These are phyloP conservation scores for Diaporthe aspalathi DNA, from an alignment of 2,329 filamentous ascomycete genomes.

Conservation along the genomic window DNA sequence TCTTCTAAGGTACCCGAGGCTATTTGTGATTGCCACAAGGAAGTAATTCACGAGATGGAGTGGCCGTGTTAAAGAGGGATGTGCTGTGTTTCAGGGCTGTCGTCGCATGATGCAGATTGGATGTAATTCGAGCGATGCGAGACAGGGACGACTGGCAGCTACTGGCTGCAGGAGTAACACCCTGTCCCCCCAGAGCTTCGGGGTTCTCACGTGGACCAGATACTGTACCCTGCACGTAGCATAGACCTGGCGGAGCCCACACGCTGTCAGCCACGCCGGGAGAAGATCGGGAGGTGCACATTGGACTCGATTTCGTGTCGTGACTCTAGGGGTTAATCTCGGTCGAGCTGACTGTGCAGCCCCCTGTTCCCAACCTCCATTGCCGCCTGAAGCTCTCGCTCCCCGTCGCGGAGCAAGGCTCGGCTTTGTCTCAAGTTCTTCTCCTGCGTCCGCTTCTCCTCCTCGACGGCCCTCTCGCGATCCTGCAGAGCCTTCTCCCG, in stretches of 20 bases:
- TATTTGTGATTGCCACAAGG: constrained; percentile 63
- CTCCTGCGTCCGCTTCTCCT: constrained; percentile 71
- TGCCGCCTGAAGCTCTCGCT: constrained; percentile 74
- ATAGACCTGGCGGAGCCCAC: background rate
- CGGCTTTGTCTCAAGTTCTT: constrained; percentile 70
- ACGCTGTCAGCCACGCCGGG: background rate
- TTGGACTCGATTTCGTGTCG: background rate
- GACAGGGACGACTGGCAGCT: too few species aligned
- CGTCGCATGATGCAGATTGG: too few species aligned
- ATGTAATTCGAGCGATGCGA: too few species aligned
- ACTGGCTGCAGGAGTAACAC: too few species aligned
- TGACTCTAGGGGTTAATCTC: background rate
- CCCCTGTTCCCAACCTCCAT: constrained; percentile 77
- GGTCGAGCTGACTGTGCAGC: constrained; percentile 67
- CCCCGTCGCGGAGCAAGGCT: constrained; percentile 72
- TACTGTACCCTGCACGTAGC: background rate
- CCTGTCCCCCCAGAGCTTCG: too few species aligned
- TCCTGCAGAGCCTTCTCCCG: constrained; percentile 76
- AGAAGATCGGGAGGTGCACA: background rate
- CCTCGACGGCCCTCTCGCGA: constrained; percentile 70
- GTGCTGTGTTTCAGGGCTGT: too few species aligned
- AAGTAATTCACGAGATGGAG: too few species aligned
- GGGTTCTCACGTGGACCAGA: background rate
- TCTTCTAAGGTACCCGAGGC: constrained; percentile 64
- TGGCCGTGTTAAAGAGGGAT: too few species aligned